Conservation (phyloP, 139 green algal genomes). For the Picochlorum sp. region DNA sequence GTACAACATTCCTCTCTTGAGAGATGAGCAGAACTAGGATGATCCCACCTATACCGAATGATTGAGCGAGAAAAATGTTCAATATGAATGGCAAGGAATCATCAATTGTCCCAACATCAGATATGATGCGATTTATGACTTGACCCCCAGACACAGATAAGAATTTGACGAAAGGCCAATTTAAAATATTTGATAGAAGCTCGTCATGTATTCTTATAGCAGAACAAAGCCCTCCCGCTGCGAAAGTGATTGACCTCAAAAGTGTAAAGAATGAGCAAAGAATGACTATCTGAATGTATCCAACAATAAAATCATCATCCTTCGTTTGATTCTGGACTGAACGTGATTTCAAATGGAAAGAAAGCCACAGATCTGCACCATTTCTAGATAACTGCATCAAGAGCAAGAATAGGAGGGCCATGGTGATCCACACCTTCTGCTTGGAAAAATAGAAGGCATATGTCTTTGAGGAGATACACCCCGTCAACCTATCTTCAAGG, state of each 20-base stretch:
- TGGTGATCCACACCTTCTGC: neutral
- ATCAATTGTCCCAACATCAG: conserved; percentile 66
- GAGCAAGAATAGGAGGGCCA: neutral
- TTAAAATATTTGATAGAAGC: conserved; percentile 51
- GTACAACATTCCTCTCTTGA: conserved; percentile 30
- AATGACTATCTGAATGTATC: conserved; percentile 9
- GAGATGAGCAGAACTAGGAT: conserved; percentile 51
- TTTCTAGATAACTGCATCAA: conserved; percentile 74
- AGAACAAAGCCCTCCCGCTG: conserved; percentile 58
- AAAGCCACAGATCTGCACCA: conserved; percentile 65
- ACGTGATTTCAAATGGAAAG: conserved; percentile 11
- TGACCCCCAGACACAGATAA: conserved; percentile 40
- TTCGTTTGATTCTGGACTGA: conserved; percentile 37
- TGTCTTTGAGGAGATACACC: neutral
- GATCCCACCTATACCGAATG: conserved; percentile 50
- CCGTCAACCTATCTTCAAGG: neutral
- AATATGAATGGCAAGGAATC: conserved; percentile 83
- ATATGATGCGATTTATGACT: conserved; percentile 78
- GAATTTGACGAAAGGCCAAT: conserved; percentile 44
- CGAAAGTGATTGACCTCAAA: conserved; percentile 71
- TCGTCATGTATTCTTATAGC: conserved; percentile 42
- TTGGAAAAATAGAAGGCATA: neutral
- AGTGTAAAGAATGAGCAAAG: conserved; percentile 48
- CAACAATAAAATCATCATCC: neutral
- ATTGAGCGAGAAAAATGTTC: conserved; percentile 83